Evolutionary conservation across 1,139 yeast species (phyloP), one percentile per base, ranked within the genome.

Genomic region (Magnusiomyces tetraspermus): DNA sequence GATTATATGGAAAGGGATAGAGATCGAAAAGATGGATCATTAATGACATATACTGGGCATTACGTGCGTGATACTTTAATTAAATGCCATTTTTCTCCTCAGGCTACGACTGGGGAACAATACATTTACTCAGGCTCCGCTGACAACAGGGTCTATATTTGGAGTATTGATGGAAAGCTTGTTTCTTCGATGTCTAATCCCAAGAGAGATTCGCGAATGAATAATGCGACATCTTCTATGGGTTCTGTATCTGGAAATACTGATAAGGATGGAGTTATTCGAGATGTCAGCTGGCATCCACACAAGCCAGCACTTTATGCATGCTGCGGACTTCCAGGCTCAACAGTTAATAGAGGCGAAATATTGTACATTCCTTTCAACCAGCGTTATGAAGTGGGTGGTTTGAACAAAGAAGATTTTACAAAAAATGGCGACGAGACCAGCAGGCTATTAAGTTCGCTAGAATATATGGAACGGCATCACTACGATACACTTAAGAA

Each of bases 31-130:
- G 71, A 67, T 52, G 48, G 56, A 28, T 62, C 66, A 51, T 57
- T 67, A 15, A 63, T 63, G 66, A 64, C 69, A 1, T 67, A 64
- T 52, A 54, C 62, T 5, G 69, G 70, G 19, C 71, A 67, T 49
- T 52, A 59, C 13, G 69, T 66, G 22, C 55, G 58, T n/a, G 54
- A 58, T 36, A 66, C 69, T 4, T 58, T 65, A 36, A 66, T 67
- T 42, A 60, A 69, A n/a, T 64, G 68, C 50, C 64, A 65, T 42
- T 67, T 67, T 52, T 63, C 69, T 6, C 71, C 70, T 1, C 51
- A 56, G 2, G 56, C 49, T 15, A 55, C 62, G 19, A 62, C 69
- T 2, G 67, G 63, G 19, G 59, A 61, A 50, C 67, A 64, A 44
- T 67, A 63, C 50, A 57, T 67, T 26, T 67, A 66, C 53, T 63